Evolutionary conservation across 148 eudicot genomes (phyloP).

Genomic region (Tetragonia tetragonoides): DNA sequence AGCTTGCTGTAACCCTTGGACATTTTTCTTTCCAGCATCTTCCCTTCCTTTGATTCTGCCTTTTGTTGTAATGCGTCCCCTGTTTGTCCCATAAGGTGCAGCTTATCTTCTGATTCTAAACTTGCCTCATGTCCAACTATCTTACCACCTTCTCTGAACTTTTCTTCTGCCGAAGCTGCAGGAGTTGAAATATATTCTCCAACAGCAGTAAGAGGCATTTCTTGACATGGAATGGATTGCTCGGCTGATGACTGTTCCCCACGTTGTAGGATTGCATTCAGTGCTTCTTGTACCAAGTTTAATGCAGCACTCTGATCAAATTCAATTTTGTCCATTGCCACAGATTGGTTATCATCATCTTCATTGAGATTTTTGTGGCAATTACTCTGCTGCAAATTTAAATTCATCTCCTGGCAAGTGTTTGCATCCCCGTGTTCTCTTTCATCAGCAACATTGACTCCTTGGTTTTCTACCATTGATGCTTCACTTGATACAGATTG

Average conservation of each 20-base stretch:
- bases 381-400: conserved; percentile 11
- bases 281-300: conserved; percentile 42
- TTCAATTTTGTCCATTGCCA: conserved; percentile 17
- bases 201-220: conserved; percentile 1
- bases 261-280: conserved; percentile 31
- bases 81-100: conserved; percentile 2
- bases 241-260: conserved; percentile 22
- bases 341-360: conserved; percentile 16
- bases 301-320: conserved; percentile 37
- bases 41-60: conserved; percentile 24
- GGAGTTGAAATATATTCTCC: conserved; percentile 12
- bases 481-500: conserved; percentile 48
- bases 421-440: conserved; percentile 28
- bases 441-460: conserved; percentile 17
- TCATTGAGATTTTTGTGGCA: conserved; percentile 9
- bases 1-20: conserved; percentile 69
- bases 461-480: conserved; percentile 22
- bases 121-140: conserved; percentile 11
- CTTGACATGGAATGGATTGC: conserved; percentile 20
- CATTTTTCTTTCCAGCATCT: conserved; percentile 36
- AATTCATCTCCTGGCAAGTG: conserved; percentile 11
- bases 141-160: conserved; percentile 5
- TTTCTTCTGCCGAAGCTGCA: conserved; percentile 17
- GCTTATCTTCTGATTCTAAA: conserved; percentile 20
- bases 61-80: conserved; percentile 18